Evolutionary conservation across 139 green algal species (phyloP).

Genomic region (Chlamydomonas sphaeroides): DNA sequence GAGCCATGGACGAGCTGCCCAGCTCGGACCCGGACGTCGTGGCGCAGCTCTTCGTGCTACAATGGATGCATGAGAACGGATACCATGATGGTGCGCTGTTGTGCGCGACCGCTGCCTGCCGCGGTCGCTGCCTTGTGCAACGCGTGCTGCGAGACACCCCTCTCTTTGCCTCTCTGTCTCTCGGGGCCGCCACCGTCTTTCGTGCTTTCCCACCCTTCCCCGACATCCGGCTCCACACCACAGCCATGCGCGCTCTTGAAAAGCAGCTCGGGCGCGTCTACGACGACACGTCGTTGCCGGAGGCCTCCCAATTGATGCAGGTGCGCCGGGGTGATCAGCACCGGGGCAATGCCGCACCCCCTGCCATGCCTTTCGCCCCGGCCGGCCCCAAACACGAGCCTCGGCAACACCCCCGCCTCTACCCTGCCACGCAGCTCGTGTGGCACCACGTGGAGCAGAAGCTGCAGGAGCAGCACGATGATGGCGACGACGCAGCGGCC

Average conservation of each 20-base stretch:
- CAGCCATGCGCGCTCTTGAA: slow-evolving; percentile 68
- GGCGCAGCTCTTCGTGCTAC: slow-evolving; percentile 10
- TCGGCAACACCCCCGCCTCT: no score
- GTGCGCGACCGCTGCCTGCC: not conserved
- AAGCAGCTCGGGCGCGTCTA: slow-evolving; percentile 46
- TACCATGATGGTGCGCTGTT: not conserved
- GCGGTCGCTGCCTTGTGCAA: not conserved
- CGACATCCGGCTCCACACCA: not conserved
- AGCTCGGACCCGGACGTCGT: slow-evolving; percentile 14
- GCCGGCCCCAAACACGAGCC: no score
- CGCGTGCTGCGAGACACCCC: not conserved
- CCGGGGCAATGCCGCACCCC: not conserved
- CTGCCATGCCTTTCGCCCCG: no score
- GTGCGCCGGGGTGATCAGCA: slow-evolving; percentile 19
- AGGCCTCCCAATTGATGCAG: slow-evolving; percentile 65
- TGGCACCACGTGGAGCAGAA: slow-evolving; percentile 51
- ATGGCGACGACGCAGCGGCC: not conserved
- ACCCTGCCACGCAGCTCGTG: slow-evolving; percentile 47
- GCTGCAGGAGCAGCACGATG: not conserved
- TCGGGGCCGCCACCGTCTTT: not conserved
- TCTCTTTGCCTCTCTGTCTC: not conserved
- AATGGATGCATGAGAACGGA: slow-evolving; percentile 39
- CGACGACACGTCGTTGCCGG: slow-evolving; percentile 52
- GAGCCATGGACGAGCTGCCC: no score
- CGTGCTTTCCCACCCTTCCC: no score